Conservation (phyloP, 2,329 filamentous ascomycete species). For the Sporothrix humicola region DNA sequence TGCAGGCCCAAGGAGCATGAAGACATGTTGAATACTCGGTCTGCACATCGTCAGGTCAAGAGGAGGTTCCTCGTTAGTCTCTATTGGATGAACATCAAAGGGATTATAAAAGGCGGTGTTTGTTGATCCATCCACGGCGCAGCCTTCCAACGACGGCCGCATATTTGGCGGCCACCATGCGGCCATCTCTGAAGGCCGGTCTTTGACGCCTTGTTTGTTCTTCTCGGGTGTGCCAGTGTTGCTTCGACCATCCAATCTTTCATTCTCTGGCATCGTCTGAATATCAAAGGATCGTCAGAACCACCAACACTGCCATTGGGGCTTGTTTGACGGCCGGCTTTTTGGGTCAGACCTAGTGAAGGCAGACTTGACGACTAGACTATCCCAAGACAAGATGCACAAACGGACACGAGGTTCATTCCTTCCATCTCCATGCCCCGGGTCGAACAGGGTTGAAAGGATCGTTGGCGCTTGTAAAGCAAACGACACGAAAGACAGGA, state of each 20-base stretch:
- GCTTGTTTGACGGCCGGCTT: not conserved
- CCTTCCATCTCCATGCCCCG: not conserved
- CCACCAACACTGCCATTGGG: not conserved
- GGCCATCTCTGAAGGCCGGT: not conserved
- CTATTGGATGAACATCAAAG: too few species aligned
- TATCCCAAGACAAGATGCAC: not conserved
- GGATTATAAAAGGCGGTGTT: not conserved
- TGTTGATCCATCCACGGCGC: not conserved
- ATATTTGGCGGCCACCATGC: conserved; percentile 5
- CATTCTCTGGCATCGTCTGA: not conserved
- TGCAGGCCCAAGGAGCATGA: not conserved
- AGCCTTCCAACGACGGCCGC: not conserved
- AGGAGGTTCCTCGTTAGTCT: too few species aligned
- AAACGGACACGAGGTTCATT: not conserved
- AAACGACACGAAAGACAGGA: not conserved
- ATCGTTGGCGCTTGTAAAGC: conserved; percentile 7
- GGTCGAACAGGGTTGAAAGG: not conserved
- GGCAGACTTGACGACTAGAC: not conserved
- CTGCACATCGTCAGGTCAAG: too few species aligned
- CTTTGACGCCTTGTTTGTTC: not conserved
- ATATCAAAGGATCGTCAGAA: not conserved
- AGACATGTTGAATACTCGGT: too few species aligned
- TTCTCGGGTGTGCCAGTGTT: not conserved
- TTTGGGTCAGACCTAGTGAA: not conserved
- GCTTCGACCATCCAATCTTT: not conserved